Evolutionary conservation across 768 basidiomycete species (phyloP), one percentile per base, ranked within the genome.

Genomic region (Amanita brunnescens): DNA sequence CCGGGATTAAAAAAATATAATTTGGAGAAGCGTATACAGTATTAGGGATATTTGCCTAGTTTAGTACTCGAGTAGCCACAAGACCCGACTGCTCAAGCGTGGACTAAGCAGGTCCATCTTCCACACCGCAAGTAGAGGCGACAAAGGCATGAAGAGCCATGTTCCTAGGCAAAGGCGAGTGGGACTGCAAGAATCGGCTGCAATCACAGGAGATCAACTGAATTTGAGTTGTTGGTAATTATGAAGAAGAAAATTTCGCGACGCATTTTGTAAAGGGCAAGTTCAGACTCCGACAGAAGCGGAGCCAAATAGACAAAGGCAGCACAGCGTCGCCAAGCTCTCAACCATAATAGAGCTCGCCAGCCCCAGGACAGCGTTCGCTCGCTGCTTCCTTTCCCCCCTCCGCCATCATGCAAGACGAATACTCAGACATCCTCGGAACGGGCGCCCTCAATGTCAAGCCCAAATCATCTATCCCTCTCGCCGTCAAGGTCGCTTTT

Each of bases 11-110:
- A 29, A 29, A 29, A 40, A 20, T 18, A 13, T 40, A 21, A 9
- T 21, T 40, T 40, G 13, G n/a, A 40, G 20, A 10, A 1, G 18
- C 37, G 14, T 29, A 21, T 21, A 9, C 20, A 20, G 5, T 21
- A 12, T 10, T 62, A 54, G 30, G 35, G 3, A 69, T 78, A 70
- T 81, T 59, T 62, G 70, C 80, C 67, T 66, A 73, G 76, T 70
- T 83, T 86, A 87, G 85, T 87, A 84, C 85, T 85, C 83, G 77
- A 80, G 77, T 76, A 76, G 60, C 80, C 84, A 85, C 67, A 52
- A 35, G 49, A 55, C 61, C 70, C 75, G 76, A 75, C 68, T 78
- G 77, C 71, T 79, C 83, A 80, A 87, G 85, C 74, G 85, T 87
- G 85, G 85, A 87, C 79, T 77, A 73, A 67, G 78, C 68, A 64